Evolutionary conservation across 2,329 filamentous ascomycete genomes (phyloP), one percentile per base, ranked within the genome.

Genomic region (Fusarium falciforme): DNA sequence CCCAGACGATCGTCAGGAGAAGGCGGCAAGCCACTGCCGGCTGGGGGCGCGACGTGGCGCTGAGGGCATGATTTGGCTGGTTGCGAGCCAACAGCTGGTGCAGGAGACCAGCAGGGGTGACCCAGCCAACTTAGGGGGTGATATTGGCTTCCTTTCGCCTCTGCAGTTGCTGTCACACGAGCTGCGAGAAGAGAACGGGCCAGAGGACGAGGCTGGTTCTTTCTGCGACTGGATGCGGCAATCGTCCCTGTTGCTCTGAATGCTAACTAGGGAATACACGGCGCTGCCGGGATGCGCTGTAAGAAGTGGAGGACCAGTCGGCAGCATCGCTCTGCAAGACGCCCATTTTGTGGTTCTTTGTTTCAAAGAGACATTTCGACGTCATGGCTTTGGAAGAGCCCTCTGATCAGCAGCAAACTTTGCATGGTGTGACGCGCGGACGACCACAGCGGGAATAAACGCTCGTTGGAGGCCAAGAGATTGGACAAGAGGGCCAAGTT

Each of bases 1-100:
- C 47, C 27, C 59, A 36, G 62, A 66, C 63, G 75, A 76, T 77
- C 73, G 66, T 76, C 75, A 77, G 75, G 76, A 75, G 75, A 76
- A 71, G 66, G 72, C 65, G 68, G 65, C 62, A 72, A 68, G 68
- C 73, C 69, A 75, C 75, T 73, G 71, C 65, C 67, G 66, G 47
- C 69, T 61, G 55, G 57, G 71, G 64, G 27, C 68, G 62, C 47
- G 62, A 65, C 65, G 63, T 73, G 65, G 68, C 70, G 54, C 57
- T 57, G 42, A 33, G 27, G 25, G 31, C n/a, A 27, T 65, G 31
- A 36, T 64, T 66, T 73, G 60, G 67, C 27, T 68, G 57, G 67
- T 36, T 61, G 10, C 16, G 57, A 68, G 62, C 59, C 66, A 72
- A 62, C 61, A 66, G 33, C 33, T 38, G 63, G 49, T 42, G 55